Evolutionary conservation across 345 rosid genomes (phyloP), one percentile per base, ranked within the genome.

Genomic region (Citrus maxima): DNA sequence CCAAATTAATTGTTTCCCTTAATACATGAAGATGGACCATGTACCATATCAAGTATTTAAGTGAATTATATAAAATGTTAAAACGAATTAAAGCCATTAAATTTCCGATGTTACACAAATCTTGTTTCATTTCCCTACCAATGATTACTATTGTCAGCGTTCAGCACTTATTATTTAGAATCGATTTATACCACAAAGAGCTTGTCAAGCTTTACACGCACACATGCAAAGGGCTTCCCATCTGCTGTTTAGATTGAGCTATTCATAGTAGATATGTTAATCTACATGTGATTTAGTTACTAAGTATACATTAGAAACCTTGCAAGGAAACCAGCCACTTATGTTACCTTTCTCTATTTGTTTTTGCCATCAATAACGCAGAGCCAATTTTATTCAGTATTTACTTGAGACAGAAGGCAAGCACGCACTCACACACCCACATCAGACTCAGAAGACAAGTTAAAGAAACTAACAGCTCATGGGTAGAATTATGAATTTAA

Each of bases 31-130:
- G 65, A 42, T 46, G 34, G 46, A n/a, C 55, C 14, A 54, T 32
- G 13, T 58, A 78, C 40, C 67, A 25, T 49, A 75, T 35, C 40
- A 22, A 65, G 56, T 63, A 63, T 63, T 49, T 21, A 71, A 54
- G 70, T 24, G 21, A 79, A 51, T n/a, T 27, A 55, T 5, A 24
- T 46, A 70, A 78, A 10, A 71, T 24, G 38, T 34, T 30, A 71
- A 78, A 60, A 30, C 73, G 34, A 25, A 32, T 25, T 60, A 46
- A 49, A 68, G 59, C 65, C 30, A 66, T 77, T 34, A 56, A 67
- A 18, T 61, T 74, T 25, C 46, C 2, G 21, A 62, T 61, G 28
- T 27, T 38, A 25, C 40, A 38, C 4, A 60, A 32, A 73, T 73
- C 28, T 32, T n/a, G 70, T 49, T 75, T 66, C n/a, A 12, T 51